Evolutionary conservation across 1,284 basidiomycete species (phyloP), one percentile per base, ranked within the genome.

Genomic region (Mycena sp.): DNA sequence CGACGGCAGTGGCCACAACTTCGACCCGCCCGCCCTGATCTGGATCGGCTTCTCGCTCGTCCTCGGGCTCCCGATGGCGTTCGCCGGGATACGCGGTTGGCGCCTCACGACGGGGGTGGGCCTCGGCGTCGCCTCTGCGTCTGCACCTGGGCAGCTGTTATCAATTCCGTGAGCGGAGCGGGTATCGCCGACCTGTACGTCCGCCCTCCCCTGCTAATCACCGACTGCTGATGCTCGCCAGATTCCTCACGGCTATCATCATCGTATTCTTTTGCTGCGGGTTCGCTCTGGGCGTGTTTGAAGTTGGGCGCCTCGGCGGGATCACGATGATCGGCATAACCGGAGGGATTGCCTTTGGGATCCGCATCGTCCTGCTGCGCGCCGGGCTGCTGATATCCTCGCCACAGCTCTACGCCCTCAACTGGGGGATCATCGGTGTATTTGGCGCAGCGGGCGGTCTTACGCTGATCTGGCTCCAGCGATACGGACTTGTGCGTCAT

Each of bases 341-440:
- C 2, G 86, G 87, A 6, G 89, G 88, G 5, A 63, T 87, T 12
- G 81, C 88, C 2, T 73, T 88, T 53, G 87, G 85, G 12, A 74
- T 86, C 11, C 83, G 88, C n/a, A 72, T 87, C 19, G 73, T 83
- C 17, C 73, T 90, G 21, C 61, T 90, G 55, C 80, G 81, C 45
- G 72, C 76, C 1, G 81, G 79, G 5, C 75, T 90, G 29, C 76
- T 90, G 11, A 61, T 88, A 21, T 73, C 81, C 11, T 68, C 69
- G 11, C 65, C 70, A 6, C 71, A 73, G 7, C 43, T 72, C 6
- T 86, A 76, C 67, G 76, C 74, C n/a, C 68, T 79, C 41, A 85
- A 88, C 70, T 89, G 88, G 87, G 70, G 83, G 29, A 71, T 90
- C 51, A 74, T 84, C 25, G 78, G 73, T 2, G 37, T 80, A 2